Evolutionary conservation across 345 rosid species (phyloP).

Genomic region (Moricandia moricandioides): DNA sequence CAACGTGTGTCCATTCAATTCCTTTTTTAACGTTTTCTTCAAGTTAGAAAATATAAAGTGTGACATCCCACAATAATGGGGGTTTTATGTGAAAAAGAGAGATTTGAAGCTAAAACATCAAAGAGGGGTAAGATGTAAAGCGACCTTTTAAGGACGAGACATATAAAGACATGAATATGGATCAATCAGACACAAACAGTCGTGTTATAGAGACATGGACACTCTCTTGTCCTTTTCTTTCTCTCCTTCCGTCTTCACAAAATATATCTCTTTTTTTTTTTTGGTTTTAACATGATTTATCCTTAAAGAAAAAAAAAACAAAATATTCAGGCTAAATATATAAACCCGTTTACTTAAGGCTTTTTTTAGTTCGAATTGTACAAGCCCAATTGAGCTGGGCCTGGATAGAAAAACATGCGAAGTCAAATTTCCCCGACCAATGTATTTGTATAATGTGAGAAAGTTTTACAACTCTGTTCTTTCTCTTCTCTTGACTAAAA

Average conservation of each 20-base stretch:
- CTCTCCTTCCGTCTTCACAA: conserved; percentile 21
- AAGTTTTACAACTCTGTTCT: conserved; percentile 11
- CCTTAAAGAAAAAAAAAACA: not conserved
- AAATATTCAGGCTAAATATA: not conserved
- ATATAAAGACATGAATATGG: conserved; percentile 28
- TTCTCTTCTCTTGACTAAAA: not conserved
- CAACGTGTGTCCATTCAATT: not conserved
- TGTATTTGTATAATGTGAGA: not conserved
- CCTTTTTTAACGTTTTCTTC: not conserved
- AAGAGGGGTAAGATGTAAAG: conserved; percentile 30
- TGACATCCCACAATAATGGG: not conserved
- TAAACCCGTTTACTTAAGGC: not conserved
- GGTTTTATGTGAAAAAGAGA: not conserved
- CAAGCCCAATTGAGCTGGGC: conserved; percentile 15
- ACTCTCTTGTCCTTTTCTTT: conserved; percentile 33
- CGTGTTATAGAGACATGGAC: conserved; percentile 25
- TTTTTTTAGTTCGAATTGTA: not conserved
- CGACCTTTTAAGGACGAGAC: conserved; percentile 25
- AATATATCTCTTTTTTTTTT: not conserved
- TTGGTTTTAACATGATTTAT: not conserved
- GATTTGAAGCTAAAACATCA: conserved; percentile 17
- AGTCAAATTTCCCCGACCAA: not conserved
- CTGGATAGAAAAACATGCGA: not conserved
- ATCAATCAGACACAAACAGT: conserved; percentile 30
- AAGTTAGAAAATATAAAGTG: not conserved